phyloP scores from a whole-genome alignment of 202 grass and related monocot genomes.

The Dendrocalamus latiflorus region DNA sequence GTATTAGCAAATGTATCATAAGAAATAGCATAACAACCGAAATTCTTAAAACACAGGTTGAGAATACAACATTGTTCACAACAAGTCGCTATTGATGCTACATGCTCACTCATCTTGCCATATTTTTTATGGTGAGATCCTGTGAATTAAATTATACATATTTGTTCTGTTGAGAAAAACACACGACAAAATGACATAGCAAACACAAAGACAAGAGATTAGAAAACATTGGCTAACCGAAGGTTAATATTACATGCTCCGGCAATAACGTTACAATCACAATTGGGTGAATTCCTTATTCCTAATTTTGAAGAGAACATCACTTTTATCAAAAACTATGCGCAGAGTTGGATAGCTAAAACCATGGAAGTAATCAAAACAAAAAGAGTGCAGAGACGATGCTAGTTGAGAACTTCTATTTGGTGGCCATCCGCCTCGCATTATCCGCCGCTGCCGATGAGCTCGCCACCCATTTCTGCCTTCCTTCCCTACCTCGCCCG shows the following conservation, averaged over 20 bases:
- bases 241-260: neutral
- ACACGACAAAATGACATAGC: neutral
- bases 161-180: neutral
- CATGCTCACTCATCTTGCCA: neutral
- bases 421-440: too few relatives aligned
- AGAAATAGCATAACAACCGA: neutral
- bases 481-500: too few relatives aligned
- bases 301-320: neutral
- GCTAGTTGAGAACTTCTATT: too few relatives aligned
- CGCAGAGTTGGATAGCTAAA: neutral
- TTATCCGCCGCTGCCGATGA: too few relatives aligned
- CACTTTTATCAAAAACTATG: neutral
- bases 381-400: neutral
- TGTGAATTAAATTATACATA: neutral
- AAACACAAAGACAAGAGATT: neutral
- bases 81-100: neutral
- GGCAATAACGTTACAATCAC: neutral
- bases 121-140: neutral
- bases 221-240: neutral
- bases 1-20: neutral
- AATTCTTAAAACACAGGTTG: constrained; percentile 4
- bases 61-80: neutral
- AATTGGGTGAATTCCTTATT: neutral
- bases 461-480: too few relatives aligned
- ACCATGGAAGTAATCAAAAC: neutral